These are phyloP conservation scores for Schwanniomyces pseudopolymorphus DNA, from an alignment of 805 yeast genomes.

Conservation along the genomic window DNA sequence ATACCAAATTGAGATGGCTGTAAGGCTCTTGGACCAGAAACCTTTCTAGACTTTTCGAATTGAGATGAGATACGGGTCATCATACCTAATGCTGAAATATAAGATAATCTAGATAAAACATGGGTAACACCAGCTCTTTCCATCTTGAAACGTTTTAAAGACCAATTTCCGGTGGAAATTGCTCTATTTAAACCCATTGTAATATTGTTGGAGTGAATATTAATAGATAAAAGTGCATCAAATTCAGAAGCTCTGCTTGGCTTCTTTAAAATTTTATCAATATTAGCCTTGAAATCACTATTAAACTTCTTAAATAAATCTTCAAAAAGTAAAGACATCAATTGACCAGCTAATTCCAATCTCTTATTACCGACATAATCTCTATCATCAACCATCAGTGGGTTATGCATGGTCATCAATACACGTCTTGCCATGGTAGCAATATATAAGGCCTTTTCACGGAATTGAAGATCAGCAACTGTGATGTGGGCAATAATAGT, in stretches of 20 bases:
- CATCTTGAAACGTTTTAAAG: conserved; percentile 97
- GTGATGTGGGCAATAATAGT: conserved; percentile 94
- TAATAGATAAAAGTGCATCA: conserved; percentile 86
- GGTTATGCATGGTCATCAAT: conserved; percentile 90
- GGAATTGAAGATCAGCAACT: conserved; percentile 78
- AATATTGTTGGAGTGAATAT: conserved; percentile 88
- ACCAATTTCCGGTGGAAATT: conserved; percentile 98
- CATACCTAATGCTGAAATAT: conserved; percentile 96
- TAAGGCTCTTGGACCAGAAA: conserved; percentile 96
- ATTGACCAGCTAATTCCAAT: conserved; percentile 94
- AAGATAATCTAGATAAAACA: conserved; percentile 85
- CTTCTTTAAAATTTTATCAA: conserved; percentile 89
- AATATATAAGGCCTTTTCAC: conserved; percentile 90
- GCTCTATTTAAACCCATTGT: conserved; percentile 95
- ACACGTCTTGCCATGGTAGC: conserved; percentile 97
- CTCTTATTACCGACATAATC: conserved; percentile 98
- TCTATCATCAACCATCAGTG: conserved; percentile 95
- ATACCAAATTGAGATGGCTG: conserved; percentile 99
- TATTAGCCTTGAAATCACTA: conserved; percentile 88
- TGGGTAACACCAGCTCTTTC: conserved; percentile 99
- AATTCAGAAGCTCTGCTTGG: conserved; percentile 95
- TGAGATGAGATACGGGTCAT: conserved; percentile 99
- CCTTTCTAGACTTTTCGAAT: conserved; percentile 96
- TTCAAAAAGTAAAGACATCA: conserved; percentile 91
- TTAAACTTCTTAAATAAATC: conserved; percentile 97